Base-by-base conservation (phyloP, 2,329 filamentous ascomycete species). In the Pyrenochaeta sp. region DNA sequence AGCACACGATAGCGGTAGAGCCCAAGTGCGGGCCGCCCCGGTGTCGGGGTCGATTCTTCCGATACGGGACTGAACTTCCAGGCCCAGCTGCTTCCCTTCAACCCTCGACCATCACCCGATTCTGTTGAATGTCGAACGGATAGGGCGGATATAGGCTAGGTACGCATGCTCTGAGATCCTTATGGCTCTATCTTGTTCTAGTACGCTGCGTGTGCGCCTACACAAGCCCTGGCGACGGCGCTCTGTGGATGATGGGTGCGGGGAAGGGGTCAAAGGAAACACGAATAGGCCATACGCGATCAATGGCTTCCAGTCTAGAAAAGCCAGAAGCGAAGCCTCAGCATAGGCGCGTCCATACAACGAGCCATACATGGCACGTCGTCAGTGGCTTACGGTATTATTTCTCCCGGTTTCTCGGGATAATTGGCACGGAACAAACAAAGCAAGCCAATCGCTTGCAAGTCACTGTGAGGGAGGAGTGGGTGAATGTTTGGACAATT, bases 21-120 rank as follows among this genome's bases (percentile, higher is more conserved):
- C 45, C 51, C 40, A 55, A 48, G 17, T 35, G 38, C 43, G 58
- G 58, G 50, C 55, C 58, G 55, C 53, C 14, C 58, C 55, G 54
- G 40, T 53, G 42, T 44, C 32, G 29, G 29, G 23, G n/a, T 35
- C 24, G 36, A 30, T 26, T 37, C 13, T 44, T 30, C 29, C 32
- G 39, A 31, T 32, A 19, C 23, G 35, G 29, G 28, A 21, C 22
- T 22, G 10, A 7, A 34, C 31, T 34, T 34, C 31, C 31, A n/a
- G n/a, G 19, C 31, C 15, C 31, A 21, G 7, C 18, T 21, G 10
- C 21, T 34, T 34, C 19, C 31, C 15, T 34, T 30, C 27, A 8
- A 15, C 27, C 30, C 13, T 34, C 10, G 14, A n/a, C 24, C 24
- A 27, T n/a, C n/a, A n/a, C n/a, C n/a, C n/a, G n/a, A n/a, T n/a